A percentile compares a stretch with the other conserved stretches of the same genome.
Conservation (phyloP, 768 basidiomycete genomes). For the Gyrodon lividus region DNA sequence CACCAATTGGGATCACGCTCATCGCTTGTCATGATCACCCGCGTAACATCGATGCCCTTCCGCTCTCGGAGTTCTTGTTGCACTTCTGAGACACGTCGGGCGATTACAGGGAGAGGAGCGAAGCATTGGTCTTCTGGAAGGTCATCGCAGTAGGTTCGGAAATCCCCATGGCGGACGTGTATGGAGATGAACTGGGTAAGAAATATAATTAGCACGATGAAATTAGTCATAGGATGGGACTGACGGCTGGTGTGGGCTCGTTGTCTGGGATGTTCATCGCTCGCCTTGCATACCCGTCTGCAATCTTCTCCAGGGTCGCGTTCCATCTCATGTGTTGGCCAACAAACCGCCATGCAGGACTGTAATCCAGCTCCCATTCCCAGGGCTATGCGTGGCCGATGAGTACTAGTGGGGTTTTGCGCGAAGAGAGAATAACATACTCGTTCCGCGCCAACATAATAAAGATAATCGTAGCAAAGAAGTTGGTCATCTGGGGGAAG, state of each 20-base stretch:
- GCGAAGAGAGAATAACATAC: constrained; percentile 26
- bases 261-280: constrained; percentile 40
- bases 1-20: constrained; percentile 59
- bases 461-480: constrained; percentile 27
- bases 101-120: constrained; percentile 52
- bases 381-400: constrained; percentile 38
- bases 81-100: constrained; percentile 55
- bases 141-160: constrained; percentile 45
- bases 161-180: constrained; percentile 58
- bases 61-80: constrained; percentile 45
- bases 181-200: constrained; percentile 53
- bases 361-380: constrained; percentile 56
- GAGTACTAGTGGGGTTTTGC: background rate
- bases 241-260: constrained; percentile 47
- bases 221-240: constrained; percentile 14
- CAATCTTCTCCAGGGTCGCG: constrained; percentile 38
- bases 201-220: background rate
- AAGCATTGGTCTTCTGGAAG: constrained; percentile 46
- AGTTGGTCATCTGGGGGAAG: constrained; percentile 24
- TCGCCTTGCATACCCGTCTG: constrained; percentile 44
- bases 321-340: constrained; percentile 54
- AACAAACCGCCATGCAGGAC: constrained; percentile 57
- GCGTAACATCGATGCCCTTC: constrained; percentile 45
- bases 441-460: constrained; percentile 38
- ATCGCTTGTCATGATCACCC: constrained; percentile 66